These are phyloP conservation scores for Solanum bulbocastanum DNA, from an alignment of 257 asterid species.

Conservation along the genomic window DNA sequence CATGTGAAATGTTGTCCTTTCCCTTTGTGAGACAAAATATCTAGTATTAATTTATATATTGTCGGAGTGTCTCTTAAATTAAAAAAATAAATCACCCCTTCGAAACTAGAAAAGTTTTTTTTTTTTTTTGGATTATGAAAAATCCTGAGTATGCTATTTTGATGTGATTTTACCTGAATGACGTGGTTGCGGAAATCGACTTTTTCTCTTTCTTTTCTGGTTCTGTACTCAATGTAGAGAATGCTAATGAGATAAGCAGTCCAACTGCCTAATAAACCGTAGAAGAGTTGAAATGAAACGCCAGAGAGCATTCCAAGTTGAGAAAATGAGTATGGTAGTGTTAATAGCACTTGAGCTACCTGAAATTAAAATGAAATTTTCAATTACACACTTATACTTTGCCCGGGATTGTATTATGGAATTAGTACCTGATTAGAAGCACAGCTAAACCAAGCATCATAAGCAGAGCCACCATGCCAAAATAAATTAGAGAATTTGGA, in stretches of 20 bases:
- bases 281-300: constrained; percentile 60
- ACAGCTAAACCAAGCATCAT: constrained; percentile 97
- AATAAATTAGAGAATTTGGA: constrained; percentile 47
- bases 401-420: background rate
- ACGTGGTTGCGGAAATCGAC: constrained; percentile 84
- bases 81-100: background rate
- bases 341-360: constrained; percentile 90
- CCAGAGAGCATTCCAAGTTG: constrained; percentile 91
- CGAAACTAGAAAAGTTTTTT: background rate
- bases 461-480: constrained; percentile 95
- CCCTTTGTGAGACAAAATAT: background rate
- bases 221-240: constrained; percentile 75
- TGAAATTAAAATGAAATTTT: background rate
- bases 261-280: constrained; percentile 84
- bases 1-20: constrained; percentile 13
- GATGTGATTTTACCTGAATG: constrained; percentile 48
- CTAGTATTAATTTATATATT: background rate
- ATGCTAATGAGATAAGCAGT: constrained; percentile 78
- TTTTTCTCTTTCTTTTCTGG: constrained; percentile 79
- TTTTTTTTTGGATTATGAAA: background rate
- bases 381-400: background rate
- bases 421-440: constrained; percentile 66
- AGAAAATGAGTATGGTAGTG: constrained; percentile 85
- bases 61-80: background rate
- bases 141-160: background rate